Percentiles rank a stretch among this genome's conserved stretches.
Conservation (phyloP, 2,329 filamentous ascomycete species). For the Colletotrichum phormii region DNA sequence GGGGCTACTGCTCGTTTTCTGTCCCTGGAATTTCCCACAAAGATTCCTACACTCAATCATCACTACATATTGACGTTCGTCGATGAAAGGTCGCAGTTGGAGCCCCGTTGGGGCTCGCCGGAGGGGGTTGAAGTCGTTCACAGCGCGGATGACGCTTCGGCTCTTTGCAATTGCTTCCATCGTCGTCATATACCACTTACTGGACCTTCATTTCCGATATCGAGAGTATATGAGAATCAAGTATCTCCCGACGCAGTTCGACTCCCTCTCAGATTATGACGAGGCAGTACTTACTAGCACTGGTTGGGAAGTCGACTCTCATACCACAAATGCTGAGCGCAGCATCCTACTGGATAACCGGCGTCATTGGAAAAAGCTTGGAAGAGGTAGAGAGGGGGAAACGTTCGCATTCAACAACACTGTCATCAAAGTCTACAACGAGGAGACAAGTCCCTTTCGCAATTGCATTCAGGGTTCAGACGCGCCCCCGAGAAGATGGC, state of each 20-base stretch:
- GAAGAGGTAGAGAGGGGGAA: slow-evolving; percentile 46
- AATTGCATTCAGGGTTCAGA: slow-evolving; percentile 43
- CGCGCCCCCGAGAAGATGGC: slow-evolving; percentile 40
- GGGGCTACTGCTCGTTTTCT: neutral
- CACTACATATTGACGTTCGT: neutral
- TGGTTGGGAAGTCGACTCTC: slow-evolving; percentile 2
- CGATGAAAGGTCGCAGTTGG: slow-evolving; percentile 31
- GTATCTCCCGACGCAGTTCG: slow-evolving; percentile 32
- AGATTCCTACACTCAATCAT: neutral
- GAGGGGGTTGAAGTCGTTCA: slow-evolving; percentile 4
- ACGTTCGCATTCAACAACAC: slow-evolving; percentile 43
- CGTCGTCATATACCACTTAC: slow-evolving; percentile 22
- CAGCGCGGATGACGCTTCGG: slow-evolving; percentile 16
- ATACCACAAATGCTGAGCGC: neutral
- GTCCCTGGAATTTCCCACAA: neutral
- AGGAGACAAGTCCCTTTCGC: slow-evolving; percentile 43
- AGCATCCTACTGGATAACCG: slow-evolving; percentile 38
- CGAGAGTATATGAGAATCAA: slow-evolving; percentile 31
- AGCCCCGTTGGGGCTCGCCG: slow-evolving; percentile 22
- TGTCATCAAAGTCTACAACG: slow-evolving; percentile 46
- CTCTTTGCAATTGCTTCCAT: slow-evolving; percentile 17
- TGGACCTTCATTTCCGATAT: slow-evolving; percentile 29
- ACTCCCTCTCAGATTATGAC: slow-evolving; percentile 5
- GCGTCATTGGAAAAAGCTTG: slow-evolving; percentile 43
- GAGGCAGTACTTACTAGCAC: slow-evolving; percentile 8